These are phyloP conservation scores for Coniochaeta prunicola DNA, from an alignment of 2,329 filamentous ascomycete species.

Conservation along the genomic window DNA sequence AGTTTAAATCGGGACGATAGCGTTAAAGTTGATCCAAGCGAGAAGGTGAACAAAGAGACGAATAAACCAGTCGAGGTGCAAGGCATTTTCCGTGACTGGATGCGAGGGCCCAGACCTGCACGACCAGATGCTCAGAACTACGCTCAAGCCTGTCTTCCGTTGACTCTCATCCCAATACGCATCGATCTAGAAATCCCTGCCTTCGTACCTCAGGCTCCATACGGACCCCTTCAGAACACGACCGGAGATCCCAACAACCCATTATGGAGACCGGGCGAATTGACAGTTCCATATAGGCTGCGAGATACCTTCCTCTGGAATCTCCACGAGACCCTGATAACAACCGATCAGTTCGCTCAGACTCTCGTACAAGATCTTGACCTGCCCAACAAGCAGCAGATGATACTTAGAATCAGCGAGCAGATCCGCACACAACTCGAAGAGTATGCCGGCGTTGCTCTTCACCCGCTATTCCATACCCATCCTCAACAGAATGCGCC, in stretches of 20 bases:
- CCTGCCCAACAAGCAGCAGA: constrained; percentile 63
- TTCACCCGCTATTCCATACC: constrained; percentile 85
- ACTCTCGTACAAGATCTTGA: constrained; percentile 88
- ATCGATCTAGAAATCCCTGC: constrained; percentile 90
- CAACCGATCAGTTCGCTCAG: constrained; percentile 92
- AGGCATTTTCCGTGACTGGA: constrained; percentile 93
- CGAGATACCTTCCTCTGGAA: constrained; percentile 99
- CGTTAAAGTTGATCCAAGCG: constrained; percentile 55
- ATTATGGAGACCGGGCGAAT: constrained; percentile 72
- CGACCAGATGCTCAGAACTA: constrained; percentile 53
- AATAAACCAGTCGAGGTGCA: constrained; percentile 73
- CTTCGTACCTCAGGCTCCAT: constrained; percentile 59
- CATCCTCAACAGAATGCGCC: constrained; percentile 27
- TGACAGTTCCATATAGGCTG: constrained; percentile 76
- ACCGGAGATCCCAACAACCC: constrained; percentile 64
- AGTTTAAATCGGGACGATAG: constrained; percentile 74
- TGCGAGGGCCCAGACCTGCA: constrained; percentile 61
- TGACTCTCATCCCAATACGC: constrained; percentile 89
- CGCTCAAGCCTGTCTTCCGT: constrained; percentile 67
- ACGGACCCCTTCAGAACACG: constrained; percentile 53
- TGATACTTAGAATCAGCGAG: constrained; percentile 77
- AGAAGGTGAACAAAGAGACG: constrained; percentile 80
- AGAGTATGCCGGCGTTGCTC: constrained; percentile 88
- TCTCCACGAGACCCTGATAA: constrained; percentile 86
- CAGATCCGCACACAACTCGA: constrained; percentile 94